These are phyloP conservation scores for Kwoniella dejecticola DNA, from an alignment of 768 basidiomycete species.

Conservation along the genomic window DNA sequence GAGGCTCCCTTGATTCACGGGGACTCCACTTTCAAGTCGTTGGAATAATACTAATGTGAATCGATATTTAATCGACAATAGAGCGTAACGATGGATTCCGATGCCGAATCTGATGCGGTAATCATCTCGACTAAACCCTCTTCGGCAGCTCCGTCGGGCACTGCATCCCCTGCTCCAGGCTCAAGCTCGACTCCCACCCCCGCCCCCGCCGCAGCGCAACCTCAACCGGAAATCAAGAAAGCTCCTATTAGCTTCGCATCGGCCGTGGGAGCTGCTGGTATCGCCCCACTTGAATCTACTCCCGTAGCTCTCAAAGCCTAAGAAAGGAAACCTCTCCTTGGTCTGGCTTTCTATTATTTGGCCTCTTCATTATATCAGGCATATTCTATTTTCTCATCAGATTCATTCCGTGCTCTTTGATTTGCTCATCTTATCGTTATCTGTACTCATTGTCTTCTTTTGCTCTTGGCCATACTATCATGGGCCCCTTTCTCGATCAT, in stretches of 20 bases:
- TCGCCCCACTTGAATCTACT: constrained; percentile 21
- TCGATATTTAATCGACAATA: constrained; percentile 5
- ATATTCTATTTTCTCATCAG: too few species aligned
- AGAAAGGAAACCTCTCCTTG: too few species aligned
- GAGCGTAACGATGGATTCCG: constrained; percentile 52
- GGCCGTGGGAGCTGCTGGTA: constrained; percentile 27
- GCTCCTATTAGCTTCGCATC: constrained; percentile 43
- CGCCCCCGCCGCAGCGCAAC: background rate
- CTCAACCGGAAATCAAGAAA: constrained; percentile 26
- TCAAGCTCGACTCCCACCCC: too few species aligned
- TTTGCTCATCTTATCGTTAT: too few species aligned
- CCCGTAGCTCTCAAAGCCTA: constrained; percentile 46
- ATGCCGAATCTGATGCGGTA: constrained; percentile 51
- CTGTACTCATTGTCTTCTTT: too few species aligned
- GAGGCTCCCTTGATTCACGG: background rate
- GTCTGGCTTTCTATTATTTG: too few species aligned
- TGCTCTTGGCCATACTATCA: too few species aligned
- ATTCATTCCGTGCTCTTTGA: too few species aligned
- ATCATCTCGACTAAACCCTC: constrained; percentile 49
- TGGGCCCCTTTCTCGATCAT: too few species aligned
- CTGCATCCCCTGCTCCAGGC: constrained; percentile 18
- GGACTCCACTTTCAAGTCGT: too few species aligned
- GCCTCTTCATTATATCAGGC: too few species aligned
- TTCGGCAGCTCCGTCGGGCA: constrained; percentile 18
- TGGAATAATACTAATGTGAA: too few species aligned